Evolutionary conservation across 345 rosid genomes (phyloP).

Genomic region (Viola odorata): DNA sequence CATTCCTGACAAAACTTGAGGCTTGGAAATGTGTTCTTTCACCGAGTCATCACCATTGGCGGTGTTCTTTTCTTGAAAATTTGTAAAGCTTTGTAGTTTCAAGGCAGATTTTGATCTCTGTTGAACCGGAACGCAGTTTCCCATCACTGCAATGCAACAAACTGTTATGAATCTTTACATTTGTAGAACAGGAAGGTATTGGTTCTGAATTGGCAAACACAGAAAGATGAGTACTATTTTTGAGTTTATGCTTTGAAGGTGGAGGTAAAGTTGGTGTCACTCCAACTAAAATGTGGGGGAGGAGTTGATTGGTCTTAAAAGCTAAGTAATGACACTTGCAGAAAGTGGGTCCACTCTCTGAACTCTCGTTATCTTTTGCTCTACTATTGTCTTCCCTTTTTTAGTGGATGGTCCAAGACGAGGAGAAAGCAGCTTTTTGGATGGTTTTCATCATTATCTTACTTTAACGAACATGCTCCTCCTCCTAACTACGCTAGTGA

Average conservation of each 20-base stretch:
- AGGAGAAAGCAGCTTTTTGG: constrained; percentile 12
- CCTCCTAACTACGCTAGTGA: neutral
- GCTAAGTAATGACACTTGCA: constrained; percentile 44
- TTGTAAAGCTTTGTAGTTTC: constrained; percentile 17
- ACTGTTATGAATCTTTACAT: neutral
- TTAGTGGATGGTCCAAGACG: constrained; percentile 3
- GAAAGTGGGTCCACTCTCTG: constrained; percentile 30
- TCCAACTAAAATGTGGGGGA: constrained; percentile 21
- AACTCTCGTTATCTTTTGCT: constrained; percentile 1
- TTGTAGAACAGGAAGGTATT: constrained; percentile 1
- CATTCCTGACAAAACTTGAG: constrained; percentile 13
- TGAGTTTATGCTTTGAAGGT: constrained; percentile 19
- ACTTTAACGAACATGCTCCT: neutral
- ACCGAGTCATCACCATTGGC: constrained; percentile 11
- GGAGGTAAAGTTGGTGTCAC: constrained; percentile 13
- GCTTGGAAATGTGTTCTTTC: constrained; percentile 15
- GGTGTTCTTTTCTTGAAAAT: constrained; percentile 6
- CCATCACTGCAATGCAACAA: constrained; percentile 29
- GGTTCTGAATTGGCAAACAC: constrained; percentile 4
- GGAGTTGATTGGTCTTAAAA: constrained; percentile 55
- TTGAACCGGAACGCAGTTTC: constrained; percentile 34
- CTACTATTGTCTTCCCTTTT: neutral
- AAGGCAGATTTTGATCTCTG: constrained; percentile 21
- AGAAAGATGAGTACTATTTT: constrained; percentile 6
- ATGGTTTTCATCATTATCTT: constrained; percentile 8